These are phyloP conservation scores for Artemisia tridentata DNA, from an alignment of 129 eudicot species.

Conservation along the genomic window DNA sequence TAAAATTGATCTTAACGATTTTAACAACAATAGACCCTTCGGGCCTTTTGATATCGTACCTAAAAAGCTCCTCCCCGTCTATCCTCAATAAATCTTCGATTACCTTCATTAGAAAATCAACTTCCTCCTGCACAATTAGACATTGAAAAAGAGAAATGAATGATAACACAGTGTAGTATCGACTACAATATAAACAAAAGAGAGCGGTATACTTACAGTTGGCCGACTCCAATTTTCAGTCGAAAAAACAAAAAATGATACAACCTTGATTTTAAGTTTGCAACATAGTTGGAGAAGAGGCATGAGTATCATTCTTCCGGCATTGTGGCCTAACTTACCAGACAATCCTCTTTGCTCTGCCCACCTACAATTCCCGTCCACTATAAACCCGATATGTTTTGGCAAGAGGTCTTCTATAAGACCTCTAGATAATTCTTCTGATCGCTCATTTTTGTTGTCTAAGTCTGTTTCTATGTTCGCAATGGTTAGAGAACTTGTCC, in stretches of 20 bases:
- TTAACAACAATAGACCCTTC: too few species aligned
- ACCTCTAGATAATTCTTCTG: not conserved
- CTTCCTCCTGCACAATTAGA: constrained; percentile 12
- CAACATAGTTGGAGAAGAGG: not conserved
- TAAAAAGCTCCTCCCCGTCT: constrained; percentile 9
- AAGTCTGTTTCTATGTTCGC: not conserved
- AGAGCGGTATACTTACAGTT: constrained; percentile 11
- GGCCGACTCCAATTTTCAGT: constrained; percentile 23
- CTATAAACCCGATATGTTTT: constrained; percentile 14
- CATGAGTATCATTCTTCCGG: constrained; percentile 5
- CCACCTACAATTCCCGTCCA: constrained; percentile 24
- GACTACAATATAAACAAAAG: not conserved
- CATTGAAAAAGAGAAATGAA: not conserved
- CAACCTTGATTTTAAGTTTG: constrained; percentile 1
- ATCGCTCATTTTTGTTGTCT: not conserved
- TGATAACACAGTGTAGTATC: not conserved
- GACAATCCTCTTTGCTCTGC: constrained; percentile 13
- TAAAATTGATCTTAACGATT: too few species aligned
- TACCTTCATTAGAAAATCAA: constrained; percentile 24
- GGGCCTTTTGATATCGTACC: not conserved
- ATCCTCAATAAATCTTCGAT: constrained; percentile 16
- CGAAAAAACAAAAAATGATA: constrained; percentile 18
- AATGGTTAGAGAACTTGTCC: not conserved
- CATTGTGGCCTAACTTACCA: constrained; percentile 11
- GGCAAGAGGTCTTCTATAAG: constrained; percentile 18